These are phyloP conservation scores for Solanum sejunctum DNA, from an alignment of 257 asterid species.

Conservation along the genomic window DNA sequence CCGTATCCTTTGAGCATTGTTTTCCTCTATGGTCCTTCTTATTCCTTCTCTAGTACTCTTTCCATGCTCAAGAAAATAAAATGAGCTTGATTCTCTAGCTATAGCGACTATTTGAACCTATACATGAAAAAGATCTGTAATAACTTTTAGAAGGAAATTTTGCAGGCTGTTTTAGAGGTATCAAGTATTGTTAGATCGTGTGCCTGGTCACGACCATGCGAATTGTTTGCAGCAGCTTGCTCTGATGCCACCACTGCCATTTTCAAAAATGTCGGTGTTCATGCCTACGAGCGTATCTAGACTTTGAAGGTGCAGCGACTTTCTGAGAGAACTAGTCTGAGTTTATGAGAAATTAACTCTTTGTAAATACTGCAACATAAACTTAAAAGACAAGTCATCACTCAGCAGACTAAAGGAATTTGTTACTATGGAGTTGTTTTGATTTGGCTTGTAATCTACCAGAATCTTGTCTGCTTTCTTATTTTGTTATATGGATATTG, in stretches of 20 bases:
- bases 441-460: not conserved
- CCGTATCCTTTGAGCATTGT: not conserved
- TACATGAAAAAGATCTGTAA: not conserved
- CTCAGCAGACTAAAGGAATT: not conserved
- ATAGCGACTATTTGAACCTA: not conserved
- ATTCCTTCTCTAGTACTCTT: not conserved
- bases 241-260: slow-evolving; percentile 78
- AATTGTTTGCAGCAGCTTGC: slow-evolving; percentile 64
- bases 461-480: not conserved
- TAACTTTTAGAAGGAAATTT: not conserved
- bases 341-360: not conserved
- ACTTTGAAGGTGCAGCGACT: slow-evolving; percentile 52
- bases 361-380: not conserved
- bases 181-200: slow-evolving; percentile 71
- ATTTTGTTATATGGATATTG: not conserved
- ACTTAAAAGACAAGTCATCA: not conserved
- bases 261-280: slow-evolving; percentile 54
- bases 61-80: not conserved
- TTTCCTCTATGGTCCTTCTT: not conserved
- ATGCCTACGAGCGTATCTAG: slow-evolving; percentile 47
- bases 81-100: not conserved
- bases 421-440: not conserved
- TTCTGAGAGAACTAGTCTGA: not conserved
- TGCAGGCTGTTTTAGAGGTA: slow-evolving; percentile 77
- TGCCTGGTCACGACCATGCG: slow-evolving; percentile 67